Base-by-base conservation (phyloP, 2,329 filamentous ascomycete species). In the Neofusicoccum laricinum region DNA sequence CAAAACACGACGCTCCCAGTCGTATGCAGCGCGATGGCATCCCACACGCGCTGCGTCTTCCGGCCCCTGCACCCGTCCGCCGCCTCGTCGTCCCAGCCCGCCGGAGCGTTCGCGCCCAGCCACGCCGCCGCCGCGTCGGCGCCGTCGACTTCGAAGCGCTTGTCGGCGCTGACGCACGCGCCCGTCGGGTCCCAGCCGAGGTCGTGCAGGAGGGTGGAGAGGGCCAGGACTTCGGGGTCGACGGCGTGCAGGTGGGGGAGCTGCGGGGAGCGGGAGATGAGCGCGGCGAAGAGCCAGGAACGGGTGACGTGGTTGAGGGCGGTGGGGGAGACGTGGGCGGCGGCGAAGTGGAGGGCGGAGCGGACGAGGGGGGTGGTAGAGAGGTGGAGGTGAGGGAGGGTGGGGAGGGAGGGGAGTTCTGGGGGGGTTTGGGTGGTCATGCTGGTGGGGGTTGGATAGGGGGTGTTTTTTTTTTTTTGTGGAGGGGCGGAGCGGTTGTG, bases 131-230 rank as follows among this genome's bases (percentile, higher is more conserved):
- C 78, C 1, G 76, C 78, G 64, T 81, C 76, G 8, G 81, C 81
- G 11, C 81, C 77, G 67, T 84, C 82, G 30, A 84, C 79, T 64
- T 84, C 81, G 68, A 84, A 84, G 7, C 81, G 76, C 30, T 78
- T 79, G 68, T 82, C 79, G 0, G 68, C 49, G 45, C 76, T 79
- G n/a, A 81, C 65, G 6, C 79, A 63, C 40, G 70, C 68, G 14
- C 72, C 71, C 2, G 71, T 75, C 10, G 69, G 71, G 62, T 77
- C 74, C 78, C 76, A 80, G 14, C 79, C 79, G 0, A 81, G 68
- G 50, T 81, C 78, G 65, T 82, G 80, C 38, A 81, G 70, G 17
- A 81, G 69, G 2, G 75, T 69, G 4, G 73, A 71, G 4, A 81
- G 66, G 8, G 78, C 77, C 48, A 79, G 75, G 25, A 76, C 72